Evolutionary conservation across 345 rosid genomes (phyloP).

Genomic region (Lepidium sativum): DNA sequence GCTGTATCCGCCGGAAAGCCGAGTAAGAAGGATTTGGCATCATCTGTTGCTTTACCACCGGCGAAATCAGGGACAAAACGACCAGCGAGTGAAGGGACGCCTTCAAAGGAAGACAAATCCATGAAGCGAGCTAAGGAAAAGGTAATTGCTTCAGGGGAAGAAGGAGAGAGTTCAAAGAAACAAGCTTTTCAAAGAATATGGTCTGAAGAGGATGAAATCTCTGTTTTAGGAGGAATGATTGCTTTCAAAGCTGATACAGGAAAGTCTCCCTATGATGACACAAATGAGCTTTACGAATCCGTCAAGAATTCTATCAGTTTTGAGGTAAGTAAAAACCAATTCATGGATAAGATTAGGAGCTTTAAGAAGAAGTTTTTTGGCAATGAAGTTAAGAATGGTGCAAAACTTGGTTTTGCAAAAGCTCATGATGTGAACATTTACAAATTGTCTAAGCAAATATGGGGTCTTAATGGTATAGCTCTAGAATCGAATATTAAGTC

Average conservation of each 20-base stretch:
- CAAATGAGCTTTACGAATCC: conserved; percentile 25
- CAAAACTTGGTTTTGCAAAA: conserved; percentile 24
- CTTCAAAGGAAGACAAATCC: background rate
- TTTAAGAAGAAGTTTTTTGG: conserved; percentile 35
- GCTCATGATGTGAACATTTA: conserved; percentile 32
- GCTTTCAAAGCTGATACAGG: conserved; percentile 31
- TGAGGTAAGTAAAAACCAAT: conserved; percentile 31
- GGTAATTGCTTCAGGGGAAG: background rate
- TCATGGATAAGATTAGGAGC: conserved; percentile 39
- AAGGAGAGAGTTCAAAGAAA: conserved; percentile 11
- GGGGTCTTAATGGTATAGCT: conserved; percentile 32
- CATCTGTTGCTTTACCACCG: background rate
- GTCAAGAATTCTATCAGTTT: conserved; percentile 29
- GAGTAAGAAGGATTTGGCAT: background rate
- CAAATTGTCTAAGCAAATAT: conserved; percentile 29
- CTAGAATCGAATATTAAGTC: conserved; percentile 11
- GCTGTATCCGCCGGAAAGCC: background rate
- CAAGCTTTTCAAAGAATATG: conserved; percentile 30
- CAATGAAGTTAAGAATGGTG: conserved; percentile 21
- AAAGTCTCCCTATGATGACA: conserved; percentile 23
- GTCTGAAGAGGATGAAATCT: conserved; percentile 42
- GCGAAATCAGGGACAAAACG: conserved; percentile 19
- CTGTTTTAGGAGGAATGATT: conserved; percentile 31
- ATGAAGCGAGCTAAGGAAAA: conserved; percentile 11
- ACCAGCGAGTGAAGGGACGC: background rate